Evolutionary conservation across 768 basidiomycete genomes (phyloP).

Genomic region (Lactarius evosmus): DNA sequence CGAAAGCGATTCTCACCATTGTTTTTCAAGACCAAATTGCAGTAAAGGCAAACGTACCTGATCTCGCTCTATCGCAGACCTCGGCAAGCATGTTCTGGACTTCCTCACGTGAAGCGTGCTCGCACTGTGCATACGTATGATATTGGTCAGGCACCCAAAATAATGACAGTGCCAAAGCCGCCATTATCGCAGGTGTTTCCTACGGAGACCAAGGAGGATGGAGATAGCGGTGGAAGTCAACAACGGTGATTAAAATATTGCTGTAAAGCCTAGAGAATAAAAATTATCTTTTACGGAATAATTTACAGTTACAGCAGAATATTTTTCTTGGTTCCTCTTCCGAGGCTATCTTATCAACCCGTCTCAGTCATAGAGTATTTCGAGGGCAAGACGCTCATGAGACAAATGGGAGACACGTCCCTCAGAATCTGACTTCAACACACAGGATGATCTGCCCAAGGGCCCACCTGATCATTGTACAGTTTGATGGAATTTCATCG

Average conservation of each 20-base stretch:
- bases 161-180: background rate
- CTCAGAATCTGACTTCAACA: no score
- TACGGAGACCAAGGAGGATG: background rate
- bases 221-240: background rate
- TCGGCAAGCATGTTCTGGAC: background rate
- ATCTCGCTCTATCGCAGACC: background rate
- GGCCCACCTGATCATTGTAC: background rate
- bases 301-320: background rate
- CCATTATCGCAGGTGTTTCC: background rate
- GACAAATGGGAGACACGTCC: background rate
- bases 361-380: background rate
- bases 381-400: background rate
- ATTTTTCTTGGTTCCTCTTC: no score
- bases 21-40: background rate
- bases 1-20: background rate
- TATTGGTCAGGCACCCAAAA: background rate
- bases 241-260: background rate
- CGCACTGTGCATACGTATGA: background rate
- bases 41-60: background rate
- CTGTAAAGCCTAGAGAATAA: background rate
- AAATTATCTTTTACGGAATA: background rate
- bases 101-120: background rate
- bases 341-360: background rate
- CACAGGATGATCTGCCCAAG: no score
- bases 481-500: background rate